Evolutionary conservation across 345 rosid genomes (phyloP), one percentile per base, ranked within the genome.

Genomic region (Eucalyptus sp.): DNA sequence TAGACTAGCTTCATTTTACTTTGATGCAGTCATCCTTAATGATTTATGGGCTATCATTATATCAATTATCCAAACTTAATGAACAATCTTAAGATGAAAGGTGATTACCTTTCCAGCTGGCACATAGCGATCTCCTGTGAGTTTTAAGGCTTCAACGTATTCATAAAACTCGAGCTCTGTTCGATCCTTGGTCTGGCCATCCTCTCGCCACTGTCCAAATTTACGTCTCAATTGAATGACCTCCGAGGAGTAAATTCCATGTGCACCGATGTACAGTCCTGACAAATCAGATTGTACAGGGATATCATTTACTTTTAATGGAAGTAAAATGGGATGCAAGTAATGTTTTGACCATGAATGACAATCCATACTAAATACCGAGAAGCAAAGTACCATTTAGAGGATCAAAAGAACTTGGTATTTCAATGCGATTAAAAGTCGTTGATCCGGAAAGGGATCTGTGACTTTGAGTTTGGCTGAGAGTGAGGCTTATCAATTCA

Each of bases 231-330:
- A 91, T 86, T 94, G 95, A 90, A 97, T 96, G 68, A 97, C 98
- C 92, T 96, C 98, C 54, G 99, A 97, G 52, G 95, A 92, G 93
- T 94, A 93, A 89, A 95, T 93, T 79, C 99, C 98, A 90, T 95
- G 97, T 44, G 97, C 95, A 71, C 99, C 99, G 91, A 97, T 92
- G 90, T 97, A 97, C 76, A 97, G 91, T 90, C 99, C 99, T 97
- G 93, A 92, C 10, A 90, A 93, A 89, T 86, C 71, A 46, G 91
- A 66, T 44, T 44, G 27, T 51, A n/a, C 71, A 58, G 31, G 83
- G 24, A 62, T 49, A 87, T 54, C 49, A 46, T 27, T 29, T 49
- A 87, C 3, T 50, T 66, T 27, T 8, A 24, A 18, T 58, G 80
- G 37, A 27, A 27, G 80, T 17, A 33, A 44, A 33, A 14, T 49